These are phyloP conservation scores for Pouteria glomerata DNA, from an alignment of 148 eudicot species.

Conservation along the genomic window DNA sequence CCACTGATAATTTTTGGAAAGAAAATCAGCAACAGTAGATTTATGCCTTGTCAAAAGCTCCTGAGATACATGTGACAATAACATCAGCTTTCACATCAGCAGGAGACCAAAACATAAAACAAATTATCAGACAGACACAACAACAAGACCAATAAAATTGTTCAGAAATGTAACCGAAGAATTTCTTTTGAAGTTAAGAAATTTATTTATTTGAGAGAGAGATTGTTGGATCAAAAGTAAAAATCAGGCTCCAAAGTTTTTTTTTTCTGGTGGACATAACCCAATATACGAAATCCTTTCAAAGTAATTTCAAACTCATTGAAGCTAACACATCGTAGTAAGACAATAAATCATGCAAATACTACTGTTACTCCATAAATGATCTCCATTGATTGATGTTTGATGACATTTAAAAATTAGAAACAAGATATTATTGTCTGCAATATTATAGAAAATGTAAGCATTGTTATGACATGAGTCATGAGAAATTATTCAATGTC, in stretches of 20 bases:
- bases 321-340: background rate
- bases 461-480: background rate
- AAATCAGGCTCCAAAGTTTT: too few relatives aligned
- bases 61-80: slow-evolving; percentile 16
- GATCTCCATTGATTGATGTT: background rate
- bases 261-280: too few relatives aligned
- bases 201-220: background rate
- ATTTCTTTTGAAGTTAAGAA: background rate
- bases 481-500: background rate
- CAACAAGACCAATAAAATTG: background rate
- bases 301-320: background rate
- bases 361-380: background rate
- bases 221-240: background rate
- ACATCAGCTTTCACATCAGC: background rate
- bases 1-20: slow-evolving; percentile 30
- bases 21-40: slow-evolving; percentile 46
- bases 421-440: background rate
- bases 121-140: background rate
- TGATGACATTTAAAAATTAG: background rate
- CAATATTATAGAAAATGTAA: background rate
- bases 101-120: background rate
- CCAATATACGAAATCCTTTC: too few relatives aligned
- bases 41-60: slow-evolving; percentile 47
- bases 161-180: background rate
- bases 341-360: background rate